Conservation (phyloP, 768 basidiomycete genomes). For the Favolaschia claudopus region DNA sequence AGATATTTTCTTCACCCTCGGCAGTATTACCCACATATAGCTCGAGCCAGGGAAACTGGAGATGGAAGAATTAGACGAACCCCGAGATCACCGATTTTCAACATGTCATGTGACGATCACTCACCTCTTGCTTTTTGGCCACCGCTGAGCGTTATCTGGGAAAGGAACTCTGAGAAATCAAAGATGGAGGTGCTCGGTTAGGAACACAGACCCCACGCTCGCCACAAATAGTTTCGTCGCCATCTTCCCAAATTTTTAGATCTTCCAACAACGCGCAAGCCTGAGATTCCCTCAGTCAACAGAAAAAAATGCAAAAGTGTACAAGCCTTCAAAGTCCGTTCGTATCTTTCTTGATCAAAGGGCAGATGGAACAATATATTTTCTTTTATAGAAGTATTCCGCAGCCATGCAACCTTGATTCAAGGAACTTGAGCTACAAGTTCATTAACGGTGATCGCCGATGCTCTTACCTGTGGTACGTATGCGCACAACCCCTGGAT, state of each 20-base stretch:
- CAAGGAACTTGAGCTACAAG: background rate
- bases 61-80: background rate
- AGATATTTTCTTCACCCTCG: background rate
- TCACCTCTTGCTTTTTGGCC: conserved; percentile 57
- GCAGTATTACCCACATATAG: conserved; percentile 56
- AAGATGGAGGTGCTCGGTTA: background rate
- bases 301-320: background rate
- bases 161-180: background rate
- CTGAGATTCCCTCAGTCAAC: no score
- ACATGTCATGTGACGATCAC: conserved; percentile 54
- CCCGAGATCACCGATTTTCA: background rate
- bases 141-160: conserved; percentile 55
- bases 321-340: conserved; percentile 75
- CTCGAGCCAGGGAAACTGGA: conserved; percentile 80
- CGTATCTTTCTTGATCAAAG: conserved; percentile 73
- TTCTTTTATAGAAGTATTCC: conserved; percentile 69
- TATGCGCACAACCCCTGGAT: conserved; percentile 64
- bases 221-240: conserved; percentile 66
- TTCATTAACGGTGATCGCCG: background rate
- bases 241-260: conserved; percentile 64
- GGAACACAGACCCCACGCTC: conserved; percentile 55
- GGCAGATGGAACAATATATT: conserved; percentile 87
- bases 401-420: conserved; percentile 65
- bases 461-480: conserved; percentile 56
- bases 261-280: conserved; percentile 60